Evolutionary conservation across 768 basidiomycete species (phyloP), one percentile per base, ranked within the genome.

Genomic region (Tremella mesenterica): DNA sequence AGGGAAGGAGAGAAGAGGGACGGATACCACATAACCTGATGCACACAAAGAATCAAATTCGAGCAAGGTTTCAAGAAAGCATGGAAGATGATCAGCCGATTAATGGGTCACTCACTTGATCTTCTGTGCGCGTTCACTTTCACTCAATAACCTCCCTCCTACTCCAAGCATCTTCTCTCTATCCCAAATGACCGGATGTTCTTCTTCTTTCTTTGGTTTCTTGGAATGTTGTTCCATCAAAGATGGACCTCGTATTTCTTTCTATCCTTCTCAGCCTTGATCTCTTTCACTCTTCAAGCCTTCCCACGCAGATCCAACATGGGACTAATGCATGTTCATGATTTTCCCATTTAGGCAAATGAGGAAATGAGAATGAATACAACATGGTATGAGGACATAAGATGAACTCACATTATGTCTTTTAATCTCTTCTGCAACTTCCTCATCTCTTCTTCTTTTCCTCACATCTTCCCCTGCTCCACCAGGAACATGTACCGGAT

Each of bases 91-190:
- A 34, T 13, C 10, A 20, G 18, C 18, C 31, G 12, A 31, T 18
- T 16, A 5, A 21, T 6, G n/a, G 20, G 9, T 20, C 20, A 56
- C 59, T 20, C 46, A 61, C 62, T 78, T 80, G 64, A 97, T 78
- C 71, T 88, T 77, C 65, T 82, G 83, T 50, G 80, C 78, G 57
- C 93, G 79, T 67, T 86, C 83, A 41, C 77, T 79, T 55, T 95
- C 92, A 64, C 88, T 90, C 87, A 99, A 86, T 27, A 95, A 76
- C 46, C 87, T 77, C 13, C 93, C 92, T 1, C 84, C 83, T 3
- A 93, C 63, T 2, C 80, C 80, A 91, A 99, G 95, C 72, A 93
- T 89, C 26, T 90, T 78, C 30, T 82, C 77, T 64, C 88, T 89
- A 62, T 99, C 93, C 93, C 93, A 97, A 25, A 96, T 88, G 0